Evolutionary conservation across 2,329 filamentous ascomycete species (phyloP).

Genomic region (Pseudocercospora ulei): DNA sequence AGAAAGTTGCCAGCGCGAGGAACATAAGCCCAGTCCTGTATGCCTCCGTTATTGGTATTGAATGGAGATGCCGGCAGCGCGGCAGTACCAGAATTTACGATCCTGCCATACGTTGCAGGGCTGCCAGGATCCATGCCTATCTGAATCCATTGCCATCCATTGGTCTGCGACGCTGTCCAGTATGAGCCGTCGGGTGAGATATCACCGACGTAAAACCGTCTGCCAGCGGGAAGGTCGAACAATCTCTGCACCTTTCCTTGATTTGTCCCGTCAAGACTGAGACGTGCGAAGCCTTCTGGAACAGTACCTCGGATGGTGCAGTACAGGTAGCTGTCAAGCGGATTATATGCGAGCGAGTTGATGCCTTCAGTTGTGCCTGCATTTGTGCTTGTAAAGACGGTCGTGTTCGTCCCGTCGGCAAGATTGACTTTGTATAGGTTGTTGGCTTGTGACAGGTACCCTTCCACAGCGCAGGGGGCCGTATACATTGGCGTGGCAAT

Average conservation of each 20-base stretch:
- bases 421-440: conserved; percentile 8
- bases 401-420: not conserved
- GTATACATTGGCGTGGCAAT: conserved; percentile 13
- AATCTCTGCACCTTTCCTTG: conserved; percentile 5
- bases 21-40: conserved; percentile 17
- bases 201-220: conserved; percentile 12
- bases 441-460: conserved; percentile 12
- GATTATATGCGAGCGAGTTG: conserved; percentile 17
- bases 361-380: not conserved
- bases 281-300: conserved; percentile 7
- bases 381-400: conserved; percentile 2
- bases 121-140: conserved; percentile 12
- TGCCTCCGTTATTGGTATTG: not conserved
- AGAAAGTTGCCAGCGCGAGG: conserved; percentile 8
- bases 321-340: conserved; percentile 15
- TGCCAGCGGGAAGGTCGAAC: conserved; percentile 7
- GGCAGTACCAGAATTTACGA: conserved; percentile 8
- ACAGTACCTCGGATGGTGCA: conserved; percentile 11
- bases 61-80: not conserved
- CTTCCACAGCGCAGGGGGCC: conserved; percentile 8
- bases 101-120: conserved; percentile 10
- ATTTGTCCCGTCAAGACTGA: conserved; percentile 14
- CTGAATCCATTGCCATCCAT: conserved; percentile 9
- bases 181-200: conserved; percentile 12
- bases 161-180: conserved; percentile 10